phyloP scores from a whole-genome alignment of 495 filamentous ascomycete genomes.

The Penicillium canescens region DNA sequence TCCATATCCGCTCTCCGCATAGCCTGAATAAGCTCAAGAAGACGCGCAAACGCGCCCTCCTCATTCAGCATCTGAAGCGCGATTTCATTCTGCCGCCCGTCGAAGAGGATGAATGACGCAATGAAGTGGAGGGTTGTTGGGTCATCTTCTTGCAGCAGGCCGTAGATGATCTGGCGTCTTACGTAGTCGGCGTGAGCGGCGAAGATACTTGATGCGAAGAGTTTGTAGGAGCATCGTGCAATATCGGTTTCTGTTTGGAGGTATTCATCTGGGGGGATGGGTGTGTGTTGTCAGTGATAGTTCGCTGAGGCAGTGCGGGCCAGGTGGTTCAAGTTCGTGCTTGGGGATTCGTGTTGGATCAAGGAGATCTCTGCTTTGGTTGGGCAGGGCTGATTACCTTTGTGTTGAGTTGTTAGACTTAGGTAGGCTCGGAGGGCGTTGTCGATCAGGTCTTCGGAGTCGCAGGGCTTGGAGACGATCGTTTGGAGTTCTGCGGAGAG shows the following conservation, averaged over 20 bases:
- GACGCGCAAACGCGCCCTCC: constrained; percentile 77
- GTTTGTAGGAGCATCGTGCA: constrained; percentile 77
- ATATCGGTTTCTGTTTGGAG: constrained; percentile 83
- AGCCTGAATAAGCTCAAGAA: constrained; percentile 78
- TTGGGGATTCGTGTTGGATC: background rate
- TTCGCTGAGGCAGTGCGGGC: background rate
- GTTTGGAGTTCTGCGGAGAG: constrained; percentile 69
- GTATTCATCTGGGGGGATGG: constrained; percentile 61
- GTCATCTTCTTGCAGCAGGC: constrained; percentile 88
- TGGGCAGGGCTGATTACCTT: constrained; percentile 44
- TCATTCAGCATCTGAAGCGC: constrained; percentile 85
- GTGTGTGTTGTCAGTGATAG: background rate
- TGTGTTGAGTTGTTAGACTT: constrained; percentile 72
- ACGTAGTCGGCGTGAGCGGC: constrained; percentile 77
- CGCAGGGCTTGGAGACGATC: constrained; percentile 71
- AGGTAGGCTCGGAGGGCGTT: constrained; percentile 83
- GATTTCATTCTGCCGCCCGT: constrained; percentile 75
- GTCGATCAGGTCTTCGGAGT: constrained; percentile 79
- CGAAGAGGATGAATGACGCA: constrained; percentile 84
- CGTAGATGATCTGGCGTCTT: constrained; percentile 88
- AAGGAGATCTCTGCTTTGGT: too few species aligned
- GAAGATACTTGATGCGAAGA: constrained; percentile 77
- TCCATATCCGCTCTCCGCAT: constrained; percentile 61
- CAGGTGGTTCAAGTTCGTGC: background rate
- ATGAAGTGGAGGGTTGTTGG: constrained; percentile 76